Evolutionary conservation across 495 filamentous ascomycete genomes (phyloP).

Genomic region (Astrothelium subdiscretum): DNA sequence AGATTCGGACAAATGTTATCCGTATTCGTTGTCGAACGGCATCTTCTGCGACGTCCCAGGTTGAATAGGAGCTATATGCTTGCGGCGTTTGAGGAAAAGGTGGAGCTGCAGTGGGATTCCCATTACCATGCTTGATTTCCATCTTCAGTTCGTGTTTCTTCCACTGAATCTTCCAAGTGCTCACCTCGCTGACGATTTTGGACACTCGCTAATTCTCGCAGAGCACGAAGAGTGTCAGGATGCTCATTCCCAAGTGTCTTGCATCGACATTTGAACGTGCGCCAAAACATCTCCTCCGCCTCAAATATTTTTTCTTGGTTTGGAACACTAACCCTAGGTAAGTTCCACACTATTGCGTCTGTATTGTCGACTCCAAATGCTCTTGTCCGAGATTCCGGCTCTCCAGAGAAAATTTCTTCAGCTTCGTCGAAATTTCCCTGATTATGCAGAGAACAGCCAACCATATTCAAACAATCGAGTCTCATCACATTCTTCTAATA

Average conservation of each 20-base stretch:
- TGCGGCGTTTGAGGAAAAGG: no score
- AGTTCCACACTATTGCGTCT: background rate
- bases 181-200: background rate
- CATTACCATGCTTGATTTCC: background rate
- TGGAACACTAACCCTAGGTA: background rate
- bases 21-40: no score
- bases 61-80: no score
- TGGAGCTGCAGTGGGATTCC: background rate
- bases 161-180: background rate
- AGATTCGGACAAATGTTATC: no score
- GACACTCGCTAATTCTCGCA: background rate
- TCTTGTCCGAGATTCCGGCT: background rate
- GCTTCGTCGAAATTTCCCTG: background rate
- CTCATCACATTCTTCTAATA: background rate
- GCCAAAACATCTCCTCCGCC: slow-evolving; percentile 9
- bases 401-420: background rate
- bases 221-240: background rate
- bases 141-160: background rate
- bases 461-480: background rate
- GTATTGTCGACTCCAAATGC: background rate
- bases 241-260: background rate
- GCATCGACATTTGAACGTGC: background rate
- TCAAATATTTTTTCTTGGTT: background rate
- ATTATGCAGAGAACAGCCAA: background rate
- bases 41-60: no score